phyloP scores from a whole-genome alignment of 768 basidiomycete genomes.

The Boletus patriciae region DNA sequence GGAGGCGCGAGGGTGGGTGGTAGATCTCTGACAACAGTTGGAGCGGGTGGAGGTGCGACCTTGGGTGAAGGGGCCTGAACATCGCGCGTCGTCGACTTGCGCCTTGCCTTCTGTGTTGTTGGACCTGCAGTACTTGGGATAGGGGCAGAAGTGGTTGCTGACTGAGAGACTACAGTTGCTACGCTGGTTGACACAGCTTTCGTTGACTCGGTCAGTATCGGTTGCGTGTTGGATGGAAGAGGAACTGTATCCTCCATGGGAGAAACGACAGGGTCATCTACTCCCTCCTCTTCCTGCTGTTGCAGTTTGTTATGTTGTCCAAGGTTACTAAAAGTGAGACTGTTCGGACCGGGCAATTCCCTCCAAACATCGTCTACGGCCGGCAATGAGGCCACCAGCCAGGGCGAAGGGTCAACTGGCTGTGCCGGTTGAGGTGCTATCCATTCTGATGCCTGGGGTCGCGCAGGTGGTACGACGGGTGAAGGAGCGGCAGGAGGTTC shows the following conservation, averaged over 20 bases:
- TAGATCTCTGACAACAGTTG: slow-evolving; percentile 20
- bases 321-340: slow-evolving; percentile 57
- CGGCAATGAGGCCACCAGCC: slow-evolving; percentile 52
- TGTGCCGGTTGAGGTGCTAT: slow-evolving; percentile 24
- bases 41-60: slow-evolving; percentile 5
- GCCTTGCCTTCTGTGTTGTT: slow-evolving; percentile 25
- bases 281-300: slow-evolving; percentile 35
- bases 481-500: slow-evolving; percentile 20
- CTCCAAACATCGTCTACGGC: slow-evolving; percentile 49
- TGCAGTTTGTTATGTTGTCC: slow-evolving; percentile 60
- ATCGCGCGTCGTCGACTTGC: slow-evolving; percentile 30
- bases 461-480: slow-evolving; percentile 25
- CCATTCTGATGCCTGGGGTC: slow-evolving; percentile 39
- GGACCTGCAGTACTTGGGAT: slow-evolving; percentile 19
- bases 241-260: slow-evolving; percentile 15
- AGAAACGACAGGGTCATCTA: slow-evolving; percentile 18
- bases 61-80: slow-evolving; percentile 25
- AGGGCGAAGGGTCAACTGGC: slow-evolving; percentile 50
- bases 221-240: slow-evolving; percentile 16
- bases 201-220: slow-evolving; percentile 16
- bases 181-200: slow-evolving; percentile 1
- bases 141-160: slow-evolving; percentile 13
- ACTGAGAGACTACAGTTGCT: slow-evolving; percentile 1
- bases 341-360: slow-evolving; percentile 43
- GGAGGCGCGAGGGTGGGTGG: slow-evolving; percentile 23